Percentiles rank a stretch among this genome's conserved stretches.
Conservation (phyloP, 2,329 filamentous ascomycete species). For the Zymoseptoria ardabiliae region DNA sequence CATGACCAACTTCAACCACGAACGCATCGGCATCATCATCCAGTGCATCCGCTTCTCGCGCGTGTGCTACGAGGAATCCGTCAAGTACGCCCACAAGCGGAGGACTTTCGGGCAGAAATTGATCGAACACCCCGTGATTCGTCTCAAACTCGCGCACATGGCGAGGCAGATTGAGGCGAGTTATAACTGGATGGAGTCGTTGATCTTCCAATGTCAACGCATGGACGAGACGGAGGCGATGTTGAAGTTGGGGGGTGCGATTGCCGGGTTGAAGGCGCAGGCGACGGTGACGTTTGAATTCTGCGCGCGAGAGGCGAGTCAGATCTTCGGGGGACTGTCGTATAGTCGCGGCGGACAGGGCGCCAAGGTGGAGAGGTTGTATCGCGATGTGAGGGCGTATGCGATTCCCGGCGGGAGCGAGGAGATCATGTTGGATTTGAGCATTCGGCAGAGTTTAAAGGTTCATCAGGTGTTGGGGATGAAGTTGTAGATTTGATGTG, state of each 20-base stretch:
- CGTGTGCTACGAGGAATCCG: constrained; percentile 92
- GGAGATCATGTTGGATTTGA: constrained; percentile 97
- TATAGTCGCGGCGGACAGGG: constrained; percentile 93
- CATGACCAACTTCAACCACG: constrained; percentile 99
- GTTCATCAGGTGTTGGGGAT: constrained; percentile 89
- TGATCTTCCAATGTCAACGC: constrained; percentile 81
- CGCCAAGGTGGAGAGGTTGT: constrained; percentile 88
- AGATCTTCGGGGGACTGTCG: constrained; percentile 92
- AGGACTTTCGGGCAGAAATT: constrained; percentile 94
- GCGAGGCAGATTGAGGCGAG: constrained; percentile 93
- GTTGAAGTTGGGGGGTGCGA: constrained; percentile 88
- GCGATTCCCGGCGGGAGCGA: constrained; percentile 90
- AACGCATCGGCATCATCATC: constrained; percentile 97
- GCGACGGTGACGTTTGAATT: constrained; percentile 93
- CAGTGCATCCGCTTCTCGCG: constrained; percentile 92
- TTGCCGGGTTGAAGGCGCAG: constrained; percentile 90
- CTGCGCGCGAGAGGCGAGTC: constrained; percentile 89
- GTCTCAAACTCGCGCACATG: constrained; percentile 92
- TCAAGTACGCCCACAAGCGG: constrained; percentile 97
- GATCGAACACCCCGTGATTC: constrained; percentile 83
- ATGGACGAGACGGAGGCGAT: constrained; percentile 96
- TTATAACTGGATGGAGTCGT: constrained; percentile 94
- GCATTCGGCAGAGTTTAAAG: constrained; percentile 80
- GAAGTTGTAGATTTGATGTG: constrained; percentile 83
- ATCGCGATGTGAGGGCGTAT: constrained; percentile 91